Evolutionary conservation across 169 alveolate genomes (phyloP), one percentile per base, ranked within the genome.

Genomic region (Plasmodium ovale): DNA sequence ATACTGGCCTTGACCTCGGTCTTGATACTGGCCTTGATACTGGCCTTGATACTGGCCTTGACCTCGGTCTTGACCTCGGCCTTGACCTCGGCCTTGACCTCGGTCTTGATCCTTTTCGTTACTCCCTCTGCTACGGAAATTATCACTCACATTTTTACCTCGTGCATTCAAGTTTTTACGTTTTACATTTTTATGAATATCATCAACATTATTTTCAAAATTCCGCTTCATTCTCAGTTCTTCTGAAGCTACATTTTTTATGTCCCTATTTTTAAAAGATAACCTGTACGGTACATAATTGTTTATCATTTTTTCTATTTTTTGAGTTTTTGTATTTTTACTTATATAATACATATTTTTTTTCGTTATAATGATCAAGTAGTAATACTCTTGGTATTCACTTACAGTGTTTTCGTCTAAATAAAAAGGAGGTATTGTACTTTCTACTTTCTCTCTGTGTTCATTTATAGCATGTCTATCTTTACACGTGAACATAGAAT

Each of bases 341-440:
- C 25, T 69, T 16, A 85, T 85, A 71, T 85, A 85, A 62, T 85
- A 85, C 9, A 85, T 47, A 56, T 64, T 62, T 16, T 44, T 69
- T 14, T 69, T 67, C 25, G 91, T 85, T 54, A 85, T 39, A 12
- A 85, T 69, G 23, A 85, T 16, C 3, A 85, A 47, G 31, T 85
- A 87, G 44, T 85, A 85, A 60, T 56, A 85, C 5, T 85, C 87
- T 0, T 85, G 85, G 44, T 85, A 85, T 23, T 85, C 91, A 31
- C 91, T 85, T n/a, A 69, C 47, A 3, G 91, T 85, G 25, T 85
- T 59, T 53, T 85, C 91, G n/a, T 54, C 16, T 69, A 85, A 60
- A 62, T 68, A 85, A 44, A 85, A 85, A 16, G 91, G 91, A 23
- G 91, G 91, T 1, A 85, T 58, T 3, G 3, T 47, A 59, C 71